Evolutionary conservation across 306 rosid species (phyloP), one percentile per base, ranked within the genome.

Genomic region (Begonia fuchsioides): DNA sequence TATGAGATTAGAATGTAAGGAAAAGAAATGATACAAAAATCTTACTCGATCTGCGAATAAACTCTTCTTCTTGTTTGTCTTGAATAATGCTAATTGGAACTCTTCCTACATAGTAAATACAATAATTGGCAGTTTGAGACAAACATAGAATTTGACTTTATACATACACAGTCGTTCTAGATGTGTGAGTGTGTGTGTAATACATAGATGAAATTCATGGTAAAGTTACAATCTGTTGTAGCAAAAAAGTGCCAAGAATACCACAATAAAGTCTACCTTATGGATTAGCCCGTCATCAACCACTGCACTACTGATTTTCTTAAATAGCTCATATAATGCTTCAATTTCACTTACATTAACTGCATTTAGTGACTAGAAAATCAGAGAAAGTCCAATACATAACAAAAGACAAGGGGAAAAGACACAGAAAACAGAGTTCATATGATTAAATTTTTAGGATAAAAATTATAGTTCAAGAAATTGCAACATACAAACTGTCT

Each of bases 311-410:
- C 87, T 85, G 44, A 85, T 81, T 71, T 78, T 85, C 73, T 81
- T 85, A 58, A 73, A 85, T 26, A 85, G 64, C 68, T 85, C 95
- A 52, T 85, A 85, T 35, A 85, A 59, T 3, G 93, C 95, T 70
- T 85, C 95, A 53, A 85, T 64, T 65, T 85, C 95, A 68, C 93
- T 85, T 52, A 85, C 84, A 55, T 71, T 85, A 72, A 85, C 95
- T 85, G 84, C 78, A 70, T 56, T 49, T 9, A 26, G 35, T 47
- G n/a, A 1, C 51, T 50, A 44, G 59, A 57, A 58, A 47, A 40
- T n/a, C 45, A 6, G 14, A n/a, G 45, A 41, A 13, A 6, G 45
- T 41, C 12, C 45, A 41, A 41, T 41, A 10, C 4, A 41, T 41
- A 41, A 26, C 8, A 26, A 26, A 26, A 26, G 35, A 26, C 35